These are phyloP conservation scores for Penicillium paxilli DNA, from an alignment of 495 filamentous ascomycete genomes.

Conservation along the genomic window DNA sequence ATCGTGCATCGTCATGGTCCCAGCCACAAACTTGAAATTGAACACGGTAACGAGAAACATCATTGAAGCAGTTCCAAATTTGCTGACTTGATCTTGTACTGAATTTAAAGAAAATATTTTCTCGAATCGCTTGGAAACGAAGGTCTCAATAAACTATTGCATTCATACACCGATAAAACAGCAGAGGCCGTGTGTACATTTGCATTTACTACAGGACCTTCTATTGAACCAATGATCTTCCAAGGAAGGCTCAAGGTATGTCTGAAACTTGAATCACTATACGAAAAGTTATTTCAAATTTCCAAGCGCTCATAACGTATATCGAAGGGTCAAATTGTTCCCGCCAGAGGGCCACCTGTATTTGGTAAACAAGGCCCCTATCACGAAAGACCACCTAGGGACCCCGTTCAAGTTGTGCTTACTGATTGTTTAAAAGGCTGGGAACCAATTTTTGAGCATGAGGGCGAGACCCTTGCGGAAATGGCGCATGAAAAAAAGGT, in stretches of 20 bases:
- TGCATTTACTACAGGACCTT: constrained; percentile 76
- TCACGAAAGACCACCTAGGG: not conserved
- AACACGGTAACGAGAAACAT: too few species aligned
- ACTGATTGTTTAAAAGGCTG: constrained; percentile 58
- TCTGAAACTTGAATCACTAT: not conserved
- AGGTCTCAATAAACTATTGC: constrained; percentile 78
- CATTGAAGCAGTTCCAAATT: too few species aligned
- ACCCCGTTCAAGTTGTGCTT: constrained; percentile 7
- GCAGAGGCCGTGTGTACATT: constrained; percentile 91
- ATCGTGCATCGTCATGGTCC: too few species aligned
- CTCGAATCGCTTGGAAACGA: constrained; percentile 70
- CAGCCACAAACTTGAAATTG: not conserved
- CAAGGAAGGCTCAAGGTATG: constrained; percentile 65
- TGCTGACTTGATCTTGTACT: not conserved
- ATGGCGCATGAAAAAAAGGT: constrained; percentile 79
- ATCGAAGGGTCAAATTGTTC: constrained; percentile 50
- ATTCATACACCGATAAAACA: constrained; percentile 77
- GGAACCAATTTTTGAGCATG: constrained; percentile 89
- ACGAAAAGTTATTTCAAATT: not conserved
- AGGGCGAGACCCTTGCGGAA: constrained; percentile 87
- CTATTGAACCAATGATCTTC: constrained; percentile 73
- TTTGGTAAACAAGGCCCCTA: constrained; percentile 55
- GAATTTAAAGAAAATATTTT: constrained; percentile 71
- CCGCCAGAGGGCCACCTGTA: constrained; percentile 52
- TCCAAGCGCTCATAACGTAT: not conserved